Conservation (phyloP, 2,329 filamentous ascomycete species). For the Aotearoamyces nothofagi region DNA sequence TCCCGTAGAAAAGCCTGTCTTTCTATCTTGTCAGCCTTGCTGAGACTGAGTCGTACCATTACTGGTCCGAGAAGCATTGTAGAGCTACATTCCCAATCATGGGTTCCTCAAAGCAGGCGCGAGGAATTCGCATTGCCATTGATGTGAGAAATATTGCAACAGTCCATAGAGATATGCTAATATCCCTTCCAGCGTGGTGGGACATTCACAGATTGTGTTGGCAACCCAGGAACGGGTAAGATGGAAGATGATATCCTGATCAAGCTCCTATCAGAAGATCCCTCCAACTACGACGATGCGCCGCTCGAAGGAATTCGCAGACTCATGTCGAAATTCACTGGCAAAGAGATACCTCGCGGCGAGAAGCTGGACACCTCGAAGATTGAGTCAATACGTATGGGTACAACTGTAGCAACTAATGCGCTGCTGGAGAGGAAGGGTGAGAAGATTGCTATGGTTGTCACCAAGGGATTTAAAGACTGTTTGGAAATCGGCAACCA, state of each 20-base stretch:
- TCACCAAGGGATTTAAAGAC: slow-evolving; percentile 78
- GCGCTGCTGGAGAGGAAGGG: slow-evolving; percentile 82
- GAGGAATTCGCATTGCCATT: slow-evolving; percentile 4
- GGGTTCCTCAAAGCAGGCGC: too few relatives aligned
- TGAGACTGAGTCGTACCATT: too few relatives aligned
- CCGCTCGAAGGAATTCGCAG: slow-evolving; percentile 83
- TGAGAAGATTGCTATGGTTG: slow-evolving; percentile 73
- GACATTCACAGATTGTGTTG: slow-evolving; percentile 87
- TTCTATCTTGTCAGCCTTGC: too few relatives aligned
- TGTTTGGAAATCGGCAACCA: slow-evolving; percentile 85
- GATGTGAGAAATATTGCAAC: slow-evolving; percentile 3
- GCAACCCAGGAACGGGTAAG: slow-evolving; percentile 54
- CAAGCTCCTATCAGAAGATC: slow-evolving; percentile 82
- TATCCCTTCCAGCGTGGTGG: slow-evolving; percentile 47
- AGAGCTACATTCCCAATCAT: too few relatives aligned
- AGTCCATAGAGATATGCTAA: slow-evolving; percentile 1
- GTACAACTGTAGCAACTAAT: slow-evolving; percentile 89
- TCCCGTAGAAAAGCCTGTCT: too few relatives aligned
- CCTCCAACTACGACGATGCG: slow-evolving; percentile 79
- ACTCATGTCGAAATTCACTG: slow-evolving; percentile 64
- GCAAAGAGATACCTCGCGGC: slow-evolving; percentile 63
- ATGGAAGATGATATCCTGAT: slow-evolving; percentile 68
- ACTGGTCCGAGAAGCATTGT: too few relatives aligned
- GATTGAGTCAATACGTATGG: slow-evolving; percentile 90
- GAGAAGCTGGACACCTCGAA: slow-evolving; percentile 64